Evolutionary conservation across 176 grass and related monocot genomes (phyloP).

Genomic region (Phragmites australis): DNA sequence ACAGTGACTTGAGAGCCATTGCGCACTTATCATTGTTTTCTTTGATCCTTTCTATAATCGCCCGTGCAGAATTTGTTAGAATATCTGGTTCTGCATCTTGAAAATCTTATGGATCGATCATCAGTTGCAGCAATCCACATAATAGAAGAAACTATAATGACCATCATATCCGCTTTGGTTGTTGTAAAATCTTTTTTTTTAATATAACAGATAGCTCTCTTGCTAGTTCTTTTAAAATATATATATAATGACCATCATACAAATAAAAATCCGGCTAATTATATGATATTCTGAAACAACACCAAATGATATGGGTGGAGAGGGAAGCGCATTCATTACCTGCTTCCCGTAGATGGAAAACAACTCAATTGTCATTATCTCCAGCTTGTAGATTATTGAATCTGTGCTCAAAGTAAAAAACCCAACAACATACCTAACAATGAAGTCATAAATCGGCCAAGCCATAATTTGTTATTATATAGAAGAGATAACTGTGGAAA

Average conservation of each 20-base stretch:
- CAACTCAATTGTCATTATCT: slow-evolving; percentile 82
- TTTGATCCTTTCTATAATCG: slow-evolving; percentile 71
- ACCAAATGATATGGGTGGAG: slow-evolving; percentile 10
- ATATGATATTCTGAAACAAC: slow-evolving; percentile 26
- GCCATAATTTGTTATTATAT: slow-evolving; percentile 2
- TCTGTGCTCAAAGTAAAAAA: no score
- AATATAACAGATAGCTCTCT: no score
- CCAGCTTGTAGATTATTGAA: slow-evolving; percentile 84
- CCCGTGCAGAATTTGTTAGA: slow-evolving; percentile 73
- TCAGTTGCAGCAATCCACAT: slow-evolving; percentile 47
- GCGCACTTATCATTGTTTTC: slow-evolving; percentile 52
- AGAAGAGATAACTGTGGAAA: slow-evolving; percentile 12
- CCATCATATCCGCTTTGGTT: no score
- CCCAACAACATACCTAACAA: slow-evolving; percentile 93
- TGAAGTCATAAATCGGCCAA: slow-evolving; percentile 28
- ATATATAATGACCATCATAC: no score
- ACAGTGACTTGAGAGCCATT: slow-evolving; percentile 67
- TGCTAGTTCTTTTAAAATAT: no score
- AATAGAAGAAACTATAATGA: slow-evolving; percentile 30
- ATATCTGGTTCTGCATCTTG: slow-evolving; percentile 86
- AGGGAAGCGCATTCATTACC: slow-evolving; percentile 45
- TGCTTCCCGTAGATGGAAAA: slow-evolving; percentile 84
- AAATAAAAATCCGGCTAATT: neutral
- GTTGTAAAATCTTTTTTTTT: no score
- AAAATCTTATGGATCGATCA: slow-evolving; percentile 81